Evolutionary conservation across 176 grass and related monocot genomes (phyloP), one percentile per base, ranked within the genome.

Genomic region (Dactylis glomerata): DNA sequence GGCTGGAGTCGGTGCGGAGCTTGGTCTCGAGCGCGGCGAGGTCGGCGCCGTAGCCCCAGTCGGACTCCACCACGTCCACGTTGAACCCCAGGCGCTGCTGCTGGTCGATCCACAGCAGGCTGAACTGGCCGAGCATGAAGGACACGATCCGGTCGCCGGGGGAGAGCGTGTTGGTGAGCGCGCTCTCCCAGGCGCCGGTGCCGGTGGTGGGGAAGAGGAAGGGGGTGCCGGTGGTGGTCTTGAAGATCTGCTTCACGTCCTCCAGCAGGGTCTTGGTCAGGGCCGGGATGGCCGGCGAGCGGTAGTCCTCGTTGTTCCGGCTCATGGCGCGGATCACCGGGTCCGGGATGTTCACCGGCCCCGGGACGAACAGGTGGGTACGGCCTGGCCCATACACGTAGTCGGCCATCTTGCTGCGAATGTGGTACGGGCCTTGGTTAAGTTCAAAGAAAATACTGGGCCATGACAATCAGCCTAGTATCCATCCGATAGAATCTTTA

Each of bases 41-140:
- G 88, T 99, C 84, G 33, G 96, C 96, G 68, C 96, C 93, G 0
- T 65, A 76, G 19, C 96, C 96, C 96, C 93, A 99, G 3, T 99
- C 93, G 38, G 93, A 92, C 78, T 99, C 96, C 13, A 99, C 57
- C 1, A 94, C 96, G 71, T 99, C 96, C 28, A 99, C 93, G 38
- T 89, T 73, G 78, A 99, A 99, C 17, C 89, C 89, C 37, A 96
- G 91, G 49, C 93, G 96, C 76, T 94, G 87, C 81, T 99, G 96
- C 88, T 98, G 96, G 85, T 99, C 96, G 81, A 99, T 99, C 96
- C 96, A 99, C 14, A 99, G 77, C 11, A 99, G 93, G 78, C 96
- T 99, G 74, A 99, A 99, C 75, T 99, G 96, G 10, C 96, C 96
- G 26, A 99, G 88, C 47, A 92, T 78, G 77, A 98, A 98, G 27